Conservation (phyloP, 306 rosid species). For the Pyrus bretschneideri region DNA sequence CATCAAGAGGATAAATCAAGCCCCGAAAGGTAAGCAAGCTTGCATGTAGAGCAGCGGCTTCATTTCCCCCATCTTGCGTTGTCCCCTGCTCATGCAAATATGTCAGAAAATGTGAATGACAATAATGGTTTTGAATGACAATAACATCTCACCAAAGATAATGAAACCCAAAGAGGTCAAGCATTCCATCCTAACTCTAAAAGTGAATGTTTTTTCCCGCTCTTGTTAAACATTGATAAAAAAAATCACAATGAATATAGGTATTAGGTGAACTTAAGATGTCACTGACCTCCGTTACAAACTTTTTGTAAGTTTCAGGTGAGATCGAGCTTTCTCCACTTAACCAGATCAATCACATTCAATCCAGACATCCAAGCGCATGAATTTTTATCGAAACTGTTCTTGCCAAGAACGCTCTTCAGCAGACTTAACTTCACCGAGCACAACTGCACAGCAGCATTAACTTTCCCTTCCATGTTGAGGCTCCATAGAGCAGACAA, state of each 20-base stretch:
- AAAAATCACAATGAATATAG: not conserved
- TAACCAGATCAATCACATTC: conserved; percentile 78
- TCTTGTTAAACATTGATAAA: not conserved
- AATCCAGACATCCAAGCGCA: conserved; percentile 96
- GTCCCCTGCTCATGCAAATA: conserved; percentile 36
- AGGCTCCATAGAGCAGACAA: conserved; percentile 79
- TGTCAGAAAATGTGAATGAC: conserved; percentile 21
- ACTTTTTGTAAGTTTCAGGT: conserved; percentile 54
- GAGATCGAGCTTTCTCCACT: conserved; percentile 85
- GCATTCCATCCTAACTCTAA: not conserved
- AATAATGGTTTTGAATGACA: not conserved
- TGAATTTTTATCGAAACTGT: conserved; percentile 33
- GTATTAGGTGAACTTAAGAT: not conserved
- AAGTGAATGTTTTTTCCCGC: not conserved
- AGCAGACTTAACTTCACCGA: conserved; percentile 62
- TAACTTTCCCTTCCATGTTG: conserved; percentile 76
- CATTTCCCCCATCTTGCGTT: conserved; percentile 24
- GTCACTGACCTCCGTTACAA: conserved; percentile 58
- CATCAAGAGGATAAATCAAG: conserved; percentile 52
- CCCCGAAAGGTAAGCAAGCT: conserved; percentile 76
- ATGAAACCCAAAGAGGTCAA: not conserved
- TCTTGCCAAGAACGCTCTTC: conserved; percentile 56
- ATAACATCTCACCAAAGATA: not conserved
- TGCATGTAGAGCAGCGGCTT: conserved; percentile 54
- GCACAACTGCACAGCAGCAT: conserved; percentile 75